A percentile compares a stretch with the other conserved stretches of the same genome.
These are phyloP conservation scores for Exsudoporus frostii DNA, from an alignment of 768 basidiomycete genomes.

Conservation along the genomic window DNA sequence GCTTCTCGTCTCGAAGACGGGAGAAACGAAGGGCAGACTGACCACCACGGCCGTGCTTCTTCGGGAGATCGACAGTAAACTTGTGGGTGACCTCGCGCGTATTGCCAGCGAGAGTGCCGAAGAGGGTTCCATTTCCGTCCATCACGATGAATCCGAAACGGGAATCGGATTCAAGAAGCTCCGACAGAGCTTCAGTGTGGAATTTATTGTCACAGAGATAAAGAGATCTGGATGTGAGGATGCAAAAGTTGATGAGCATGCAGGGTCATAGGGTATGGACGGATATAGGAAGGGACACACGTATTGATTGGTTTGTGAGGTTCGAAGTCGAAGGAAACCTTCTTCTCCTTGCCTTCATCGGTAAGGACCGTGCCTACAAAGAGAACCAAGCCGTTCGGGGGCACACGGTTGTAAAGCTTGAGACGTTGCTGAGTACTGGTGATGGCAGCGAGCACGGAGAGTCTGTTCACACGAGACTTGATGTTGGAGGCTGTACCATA, in stretches of 20 bases:
- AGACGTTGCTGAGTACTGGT: slow-evolving; percentile 97
- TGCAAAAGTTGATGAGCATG: neutral
- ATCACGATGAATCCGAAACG: slow-evolving; percentile 99
- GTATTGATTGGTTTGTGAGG: slow-evolving; percentile 99
- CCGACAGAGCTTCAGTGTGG: slow-evolving; percentile 95
- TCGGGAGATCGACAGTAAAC: slow-evolving; percentile 97
- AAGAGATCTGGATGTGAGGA: slow-evolving; percentile 60
- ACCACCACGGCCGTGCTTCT: slow-evolving; percentile 99
- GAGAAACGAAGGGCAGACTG: slow-evolving; percentile 99
- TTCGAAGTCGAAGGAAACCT: slow-evolving; percentile 97
- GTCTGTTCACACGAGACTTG: slow-evolving; percentile 96
- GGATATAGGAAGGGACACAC: slow-evolving; percentile 43
- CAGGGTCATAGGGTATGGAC: neutral
- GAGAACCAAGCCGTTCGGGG: slow-evolving; percentile 94
- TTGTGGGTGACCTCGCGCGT: slow-evolving; percentile 97
- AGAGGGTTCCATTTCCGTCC: slow-evolving; percentile 97
- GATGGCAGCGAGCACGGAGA: slow-evolving; percentile 96
- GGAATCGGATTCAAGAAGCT: slow-evolving; percentile 94
- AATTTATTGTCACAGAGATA: slow-evolving; percentile 99
- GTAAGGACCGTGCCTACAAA: slow-evolving; percentile 98
- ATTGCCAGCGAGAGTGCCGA: slow-evolving; percentile 94
- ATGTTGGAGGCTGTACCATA: slow-evolving; percentile 99
- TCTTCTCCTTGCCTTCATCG: slow-evolving; percentile 99
- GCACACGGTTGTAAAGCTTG: slow-evolving; percentile 94
- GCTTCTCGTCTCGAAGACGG: slow-evolving; percentile 97